Evolutionary conservation across 139 green algal genomes (phyloP).

Genomic region (Chlamydomonas eustigma): DNA sequence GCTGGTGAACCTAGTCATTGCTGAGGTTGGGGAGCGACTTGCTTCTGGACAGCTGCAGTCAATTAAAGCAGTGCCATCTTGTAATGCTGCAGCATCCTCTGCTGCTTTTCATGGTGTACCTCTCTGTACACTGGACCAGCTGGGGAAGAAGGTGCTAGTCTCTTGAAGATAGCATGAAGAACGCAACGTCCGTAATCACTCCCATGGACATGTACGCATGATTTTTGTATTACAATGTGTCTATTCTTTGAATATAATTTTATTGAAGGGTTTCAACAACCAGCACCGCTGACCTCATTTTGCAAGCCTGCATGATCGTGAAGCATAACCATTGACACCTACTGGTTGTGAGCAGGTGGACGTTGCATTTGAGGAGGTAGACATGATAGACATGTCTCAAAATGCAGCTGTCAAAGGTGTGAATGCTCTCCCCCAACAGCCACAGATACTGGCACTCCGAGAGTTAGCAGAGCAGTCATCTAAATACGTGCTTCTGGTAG

Average conservation of each 20-base stretch:
- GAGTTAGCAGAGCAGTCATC: neutral
- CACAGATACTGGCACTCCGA: conserved; percentile 21
- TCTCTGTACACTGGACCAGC: conserved; percentile 5
- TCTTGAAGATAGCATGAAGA: no score
- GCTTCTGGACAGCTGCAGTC: neutral
- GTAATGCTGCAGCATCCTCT: conserved; percentile 22
- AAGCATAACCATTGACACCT: no score
- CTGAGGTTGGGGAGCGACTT: neutral
- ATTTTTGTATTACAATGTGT: neutral
- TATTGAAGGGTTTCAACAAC: neutral
- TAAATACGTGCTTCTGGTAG: neutral
- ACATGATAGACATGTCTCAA: conserved; percentile 42
- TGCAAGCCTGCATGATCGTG: no score
- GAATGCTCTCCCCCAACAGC: conserved; percentile 46
- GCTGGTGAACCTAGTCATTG: conserved; percentile 21
- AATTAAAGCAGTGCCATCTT: conserved; percentile 7
- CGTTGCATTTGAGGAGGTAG: conserved; percentile 48
- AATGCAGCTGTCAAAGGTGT: conserved; percentile 48
- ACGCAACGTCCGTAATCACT: no score
- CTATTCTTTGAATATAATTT: neutral
- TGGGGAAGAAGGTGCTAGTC: no score
- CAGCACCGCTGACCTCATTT: neutral
- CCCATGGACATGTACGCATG: no score
- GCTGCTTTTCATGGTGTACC: conserved; percentile 31
- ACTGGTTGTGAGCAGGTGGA: no score